These are phyloP conservation scores for Quercus wislizeni DNA, from an alignment of 306 rosid genomes.

Conservation along the genomic window DNA sequence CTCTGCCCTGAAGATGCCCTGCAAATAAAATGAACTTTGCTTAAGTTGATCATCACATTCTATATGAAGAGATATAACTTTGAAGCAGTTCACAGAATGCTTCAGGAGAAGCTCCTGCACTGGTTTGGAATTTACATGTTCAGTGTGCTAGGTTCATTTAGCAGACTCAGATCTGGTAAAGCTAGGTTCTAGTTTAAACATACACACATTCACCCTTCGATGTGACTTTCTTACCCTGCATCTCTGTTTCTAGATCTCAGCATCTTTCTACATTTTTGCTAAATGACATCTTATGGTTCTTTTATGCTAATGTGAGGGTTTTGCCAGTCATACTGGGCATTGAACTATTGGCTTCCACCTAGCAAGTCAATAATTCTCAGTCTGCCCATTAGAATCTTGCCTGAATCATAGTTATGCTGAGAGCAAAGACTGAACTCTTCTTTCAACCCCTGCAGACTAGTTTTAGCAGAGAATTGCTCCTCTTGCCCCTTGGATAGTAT, in stretches of 20 bases:
- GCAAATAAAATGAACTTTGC: no score
- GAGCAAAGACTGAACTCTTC: background rate
- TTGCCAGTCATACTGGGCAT: background rate
- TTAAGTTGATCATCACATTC: background rate
- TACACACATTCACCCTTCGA: background rate
- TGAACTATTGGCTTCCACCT: background rate
- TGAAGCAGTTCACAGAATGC: background rate
- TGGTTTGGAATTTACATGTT: no score
- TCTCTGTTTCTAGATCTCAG: background rate
- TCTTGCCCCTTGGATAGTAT: no score
- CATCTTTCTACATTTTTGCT: background rate
- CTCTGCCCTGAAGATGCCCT: background rate
- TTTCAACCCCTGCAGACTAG: background rate
- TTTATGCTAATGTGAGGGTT: background rate
- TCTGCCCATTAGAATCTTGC: background rate
- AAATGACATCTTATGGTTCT: background rate
- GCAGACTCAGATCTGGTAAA: no score
- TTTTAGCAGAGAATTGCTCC: no score
- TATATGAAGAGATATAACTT: background rate
- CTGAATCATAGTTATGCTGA: background rate
- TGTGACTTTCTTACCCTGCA: background rate
- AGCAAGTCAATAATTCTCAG: background rate
- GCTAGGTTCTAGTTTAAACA: no score
- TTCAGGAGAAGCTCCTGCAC: background rate
- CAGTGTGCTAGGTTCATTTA: no score